Evolutionary conservation across 345 rosid species (phyloP).

Genomic region (Laguncularia racemosa): DNA sequence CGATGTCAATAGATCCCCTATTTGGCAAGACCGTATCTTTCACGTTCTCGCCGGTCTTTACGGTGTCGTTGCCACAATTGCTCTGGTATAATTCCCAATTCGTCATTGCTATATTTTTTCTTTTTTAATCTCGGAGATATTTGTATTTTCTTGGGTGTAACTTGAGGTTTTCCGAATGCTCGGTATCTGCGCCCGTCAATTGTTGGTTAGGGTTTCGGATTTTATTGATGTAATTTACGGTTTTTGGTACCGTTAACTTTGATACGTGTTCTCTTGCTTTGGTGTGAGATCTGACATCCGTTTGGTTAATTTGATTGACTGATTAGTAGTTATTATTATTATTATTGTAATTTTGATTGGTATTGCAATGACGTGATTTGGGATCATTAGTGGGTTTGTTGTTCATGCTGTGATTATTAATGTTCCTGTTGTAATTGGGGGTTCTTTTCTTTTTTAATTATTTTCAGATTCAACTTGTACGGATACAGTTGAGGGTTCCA

Average conservation of each 20-base stretch:
- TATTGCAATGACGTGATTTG: no score
- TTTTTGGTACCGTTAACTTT: no score
- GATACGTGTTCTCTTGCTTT: no score
- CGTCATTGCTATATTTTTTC: neutral
- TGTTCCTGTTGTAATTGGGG: neutral
- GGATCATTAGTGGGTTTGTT: no score
- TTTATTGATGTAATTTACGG: neutral
- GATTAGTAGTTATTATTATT: neutral
- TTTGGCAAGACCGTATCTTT: constrained; percentile 88
- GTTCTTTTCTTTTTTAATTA: no score
- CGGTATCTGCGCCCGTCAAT: no score
- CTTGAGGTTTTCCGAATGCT: neutral
- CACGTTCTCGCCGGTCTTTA: constrained; percentile 59
- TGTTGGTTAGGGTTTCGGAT: constrained; percentile 3
- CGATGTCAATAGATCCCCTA: constrained; percentile 44
- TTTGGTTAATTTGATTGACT: constrained; percentile 3
- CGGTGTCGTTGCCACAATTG: constrained; percentile 60
- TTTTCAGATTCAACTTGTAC: constrained; percentile 65
- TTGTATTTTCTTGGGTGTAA: neutral
- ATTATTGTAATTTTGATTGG: no score
- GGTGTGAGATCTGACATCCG: neutral
- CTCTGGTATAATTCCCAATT: constrained; percentile 34
- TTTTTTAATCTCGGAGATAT: neutral
- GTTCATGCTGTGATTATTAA: neutral
- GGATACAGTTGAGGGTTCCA: constrained; percentile 85